Conservation (phyloP, 2,329 filamentous ascomycete species). For the Penicillium sp. region DNA sequence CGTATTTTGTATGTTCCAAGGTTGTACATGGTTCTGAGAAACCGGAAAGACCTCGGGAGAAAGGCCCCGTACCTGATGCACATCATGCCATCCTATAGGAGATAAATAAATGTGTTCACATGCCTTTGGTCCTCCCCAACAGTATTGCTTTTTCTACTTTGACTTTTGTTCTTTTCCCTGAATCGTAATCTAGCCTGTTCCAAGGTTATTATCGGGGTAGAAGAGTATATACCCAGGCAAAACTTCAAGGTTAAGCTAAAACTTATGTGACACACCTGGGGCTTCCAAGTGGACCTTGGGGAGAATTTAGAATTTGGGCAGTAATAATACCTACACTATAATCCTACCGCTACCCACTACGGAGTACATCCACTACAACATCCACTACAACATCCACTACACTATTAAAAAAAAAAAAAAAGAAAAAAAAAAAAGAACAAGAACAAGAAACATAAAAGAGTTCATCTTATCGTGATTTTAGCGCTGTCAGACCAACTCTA, state of each 20-base stretch:
- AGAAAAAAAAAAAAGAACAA: too few relatives aligned
- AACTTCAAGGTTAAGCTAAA: neutral
- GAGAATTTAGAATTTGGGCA: neutral
- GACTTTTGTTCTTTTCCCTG: neutral
- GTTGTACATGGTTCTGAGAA: neutral
- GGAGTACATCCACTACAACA: neutral
- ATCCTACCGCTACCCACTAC: neutral
- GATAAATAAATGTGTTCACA: neutral
- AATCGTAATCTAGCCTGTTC: neutral
- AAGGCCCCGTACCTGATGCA: neutral
- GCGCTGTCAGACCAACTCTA: conserved; percentile 25
- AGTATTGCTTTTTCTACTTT: neutral
- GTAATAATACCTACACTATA: neutral
- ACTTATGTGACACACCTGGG: neutral
- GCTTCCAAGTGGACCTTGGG: neutral
- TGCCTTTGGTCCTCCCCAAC: neutral
- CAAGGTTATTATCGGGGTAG: neutral
- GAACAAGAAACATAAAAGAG: neutral
- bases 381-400: too few relatives aligned
- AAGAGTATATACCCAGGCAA: neutral
- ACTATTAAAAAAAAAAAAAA: too few relatives aligned
- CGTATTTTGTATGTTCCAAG: too few relatives aligned
- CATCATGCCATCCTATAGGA: neutral
- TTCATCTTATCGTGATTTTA: conserved; percentile 25
- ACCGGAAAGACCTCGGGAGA: neutral